These are phyloP conservation scores for Colletotrichum australisinense DNA, from an alignment of 2,329 filamentous ascomycete species.

Conservation along the genomic window DNA sequence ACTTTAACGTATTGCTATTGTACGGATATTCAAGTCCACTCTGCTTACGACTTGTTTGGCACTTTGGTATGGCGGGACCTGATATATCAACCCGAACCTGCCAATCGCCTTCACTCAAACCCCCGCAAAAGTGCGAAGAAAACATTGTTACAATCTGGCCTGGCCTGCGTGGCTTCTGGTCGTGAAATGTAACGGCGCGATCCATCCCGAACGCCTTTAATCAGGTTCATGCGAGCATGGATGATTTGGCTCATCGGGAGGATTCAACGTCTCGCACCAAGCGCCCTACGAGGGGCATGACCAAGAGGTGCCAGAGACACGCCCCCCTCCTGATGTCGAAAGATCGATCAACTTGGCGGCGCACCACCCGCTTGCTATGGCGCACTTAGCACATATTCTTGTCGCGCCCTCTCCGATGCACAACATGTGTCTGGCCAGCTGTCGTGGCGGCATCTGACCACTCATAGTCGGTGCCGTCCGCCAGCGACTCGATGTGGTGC, in stretches of 20 bases:
- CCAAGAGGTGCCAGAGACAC: constrained; percentile 17
- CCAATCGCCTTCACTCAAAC: constrained; percentile 10
- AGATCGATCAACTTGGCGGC: constrained; percentile 8
- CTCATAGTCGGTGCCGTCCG: background rate
- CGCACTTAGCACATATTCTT: constrained; percentile 4
- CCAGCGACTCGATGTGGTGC: background rate
- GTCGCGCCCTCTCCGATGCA: background rate
- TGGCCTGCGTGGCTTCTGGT: background rate
- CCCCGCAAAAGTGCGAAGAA: background rate
- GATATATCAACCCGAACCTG: constrained; percentile 22
- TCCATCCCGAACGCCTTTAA: constrained; percentile 14
- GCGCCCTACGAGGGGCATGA: constrained; percentile 20
- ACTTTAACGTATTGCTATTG: background rate
- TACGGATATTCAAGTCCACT: background rate
- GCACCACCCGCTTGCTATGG: constrained; percentile 2
- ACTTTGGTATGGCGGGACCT: background rate
- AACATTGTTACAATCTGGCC: background rate
- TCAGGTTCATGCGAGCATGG: constrained; percentile 24
- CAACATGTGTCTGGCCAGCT: background rate
- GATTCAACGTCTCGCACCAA: constrained; percentile 33
- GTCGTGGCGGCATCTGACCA: background rate
- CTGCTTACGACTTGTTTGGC: background rate
- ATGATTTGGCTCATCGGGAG: constrained; percentile 36
- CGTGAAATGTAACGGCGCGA: constrained; percentile 14
- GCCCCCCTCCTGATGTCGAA: constrained; percentile 13